phyloP scores from a whole-genome alignment of 495 filamentous ascomycete species.

The Tuber magnatum region DNA sequence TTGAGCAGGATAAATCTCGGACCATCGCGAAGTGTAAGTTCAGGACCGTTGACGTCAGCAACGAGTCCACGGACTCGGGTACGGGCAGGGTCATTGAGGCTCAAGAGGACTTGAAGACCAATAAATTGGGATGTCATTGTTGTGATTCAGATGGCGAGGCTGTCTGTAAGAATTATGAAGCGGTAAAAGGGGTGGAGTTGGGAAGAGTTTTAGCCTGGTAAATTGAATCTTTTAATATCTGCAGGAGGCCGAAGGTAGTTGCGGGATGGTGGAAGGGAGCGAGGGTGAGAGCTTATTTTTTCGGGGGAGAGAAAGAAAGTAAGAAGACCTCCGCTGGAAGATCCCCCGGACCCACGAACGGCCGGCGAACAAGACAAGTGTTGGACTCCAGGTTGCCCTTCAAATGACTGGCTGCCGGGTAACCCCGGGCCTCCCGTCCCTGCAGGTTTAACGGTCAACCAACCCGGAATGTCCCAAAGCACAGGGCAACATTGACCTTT shows the following conservation, averaged over 20 bases:
- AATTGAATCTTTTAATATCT: background rate
- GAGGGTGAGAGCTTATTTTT: background rate
- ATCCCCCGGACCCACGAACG: background rate
- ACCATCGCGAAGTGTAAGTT: conserved; percentile 70
- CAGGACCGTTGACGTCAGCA: conserved; percentile 61
- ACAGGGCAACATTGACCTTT: background rate
- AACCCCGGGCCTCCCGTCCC: conserved; percentile 9
- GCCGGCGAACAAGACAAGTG: background rate
- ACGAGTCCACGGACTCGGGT: conserved; percentile 66
- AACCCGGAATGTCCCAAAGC: background rate
- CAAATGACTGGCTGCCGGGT: conserved; percentile 17
- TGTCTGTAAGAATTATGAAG: background rate
- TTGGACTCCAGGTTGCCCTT: background rate
- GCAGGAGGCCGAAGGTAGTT: background rate
- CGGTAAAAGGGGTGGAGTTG: background rate
- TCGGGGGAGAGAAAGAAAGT: background rate
- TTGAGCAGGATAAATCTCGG: background rate
- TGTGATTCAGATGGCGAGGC: conserved; percentile 4
- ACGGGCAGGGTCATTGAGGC: conserved; percentile 59
- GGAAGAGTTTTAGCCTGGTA: background rate
- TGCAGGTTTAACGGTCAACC: background rate
- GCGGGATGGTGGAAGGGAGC: background rate
- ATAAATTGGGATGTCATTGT: conserved; percentile 64
- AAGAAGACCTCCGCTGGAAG: background rate
- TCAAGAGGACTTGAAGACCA: conserved; percentile 70